Base-by-base conservation (phyloP, 2,329 filamentous ascomycete genomes). In the Exophiala sp. region DNA sequence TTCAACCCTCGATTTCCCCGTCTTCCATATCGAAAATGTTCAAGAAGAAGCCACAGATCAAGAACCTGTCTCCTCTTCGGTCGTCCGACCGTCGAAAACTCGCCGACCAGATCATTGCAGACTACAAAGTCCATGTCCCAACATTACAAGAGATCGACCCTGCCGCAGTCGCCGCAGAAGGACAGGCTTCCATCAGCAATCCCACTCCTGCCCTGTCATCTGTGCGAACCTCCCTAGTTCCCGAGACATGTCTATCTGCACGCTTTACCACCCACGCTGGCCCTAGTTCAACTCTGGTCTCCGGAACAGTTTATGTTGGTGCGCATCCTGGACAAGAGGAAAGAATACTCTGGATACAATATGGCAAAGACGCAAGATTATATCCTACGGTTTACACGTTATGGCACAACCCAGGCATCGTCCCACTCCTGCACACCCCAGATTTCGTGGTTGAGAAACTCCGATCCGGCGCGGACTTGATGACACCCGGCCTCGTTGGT, bases 71-170 rank as follows among this genome's bases (percentile, higher is more conserved):
- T 3, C 83, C 85, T 38, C 71, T 88, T 48, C 80, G 85, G 50
- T 86, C 84, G 4, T 87, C 84, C 2, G 85, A 87, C 63, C 78
- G 85, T 55, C 77, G 85, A 54, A 84, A 81, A 62, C 80, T 84
- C 34, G 84, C 84, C 46, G 83, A 87, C 63, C 78, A 84, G 61
- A 85, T 88, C 62, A 86, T 87, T 64, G 69, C 76, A 58, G 80
- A 84, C 62, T 85, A 84, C 64, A 70, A 74, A 34, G 75, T 85
- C 55, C 65, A 75, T 36, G 64, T 80, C 1, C 76, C 78, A 6
- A 62, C 68, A 18, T 56, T 61, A 16, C 39, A 63, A 50, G 65
- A 60, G 58, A 66, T 63, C 38, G 66, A 65, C 43, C 61, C 68
- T 33, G 65, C 71, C 35, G 65, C 68, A 21, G 68, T 70, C 3